Evolutionary conservation across 371 early-diverging fungal genomes (phyloP).

Genomic region (Rhizomucor miehei): DNA sequence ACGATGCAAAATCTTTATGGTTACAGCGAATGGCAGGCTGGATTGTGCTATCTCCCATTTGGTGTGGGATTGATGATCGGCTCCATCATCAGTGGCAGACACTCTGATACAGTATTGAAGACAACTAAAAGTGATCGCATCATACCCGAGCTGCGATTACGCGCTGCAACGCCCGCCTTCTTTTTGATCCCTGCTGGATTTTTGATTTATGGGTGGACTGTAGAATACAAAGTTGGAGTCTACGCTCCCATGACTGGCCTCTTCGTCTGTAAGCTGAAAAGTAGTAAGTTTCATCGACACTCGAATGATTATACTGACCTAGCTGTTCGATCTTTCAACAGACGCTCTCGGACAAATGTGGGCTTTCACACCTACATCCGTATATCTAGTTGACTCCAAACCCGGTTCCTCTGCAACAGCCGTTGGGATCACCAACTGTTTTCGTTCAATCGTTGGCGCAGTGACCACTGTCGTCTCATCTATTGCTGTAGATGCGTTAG

Average conservation of each 20-base stretch:
- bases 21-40: conserved; percentile 31
- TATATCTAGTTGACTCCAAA: conserved; percentile 16
- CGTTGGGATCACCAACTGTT: conserved; percentile 35
- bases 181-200: conserved; percentile 31
- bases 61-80: conserved; percentile 47
- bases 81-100: conserved; percentile 44
- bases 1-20: conserved; percentile 29
- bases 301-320: no score
- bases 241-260: conserved; percentile 25
- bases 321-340: no score
- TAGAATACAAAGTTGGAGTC: conserved; percentile 16
- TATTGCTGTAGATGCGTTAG: conserved; percentile 15
- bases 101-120: conserved; percentile 40
- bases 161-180: conserved; percentile 30
- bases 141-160: conserved; percentile 37
- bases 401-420: conserved; percentile 32
- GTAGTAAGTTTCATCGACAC: no score
- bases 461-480: conserved; percentile 23
- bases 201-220: conserved; percentile 39
- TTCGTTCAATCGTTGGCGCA: conserved; percentile 33
- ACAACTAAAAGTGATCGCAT: conserved; percentile 4
- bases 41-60: conserved; percentile 42
- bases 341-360: conserved; percentile 29
- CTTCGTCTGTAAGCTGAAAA: conserved; percentile 19
- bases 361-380: conserved; percentile 17